A percentile compares a stretch with the other conserved stretches of the same genome.
phyloP scores from a whole-genome alignment of 192 early-diverging fungal species.

The Entrophospora sp. region DNA sequence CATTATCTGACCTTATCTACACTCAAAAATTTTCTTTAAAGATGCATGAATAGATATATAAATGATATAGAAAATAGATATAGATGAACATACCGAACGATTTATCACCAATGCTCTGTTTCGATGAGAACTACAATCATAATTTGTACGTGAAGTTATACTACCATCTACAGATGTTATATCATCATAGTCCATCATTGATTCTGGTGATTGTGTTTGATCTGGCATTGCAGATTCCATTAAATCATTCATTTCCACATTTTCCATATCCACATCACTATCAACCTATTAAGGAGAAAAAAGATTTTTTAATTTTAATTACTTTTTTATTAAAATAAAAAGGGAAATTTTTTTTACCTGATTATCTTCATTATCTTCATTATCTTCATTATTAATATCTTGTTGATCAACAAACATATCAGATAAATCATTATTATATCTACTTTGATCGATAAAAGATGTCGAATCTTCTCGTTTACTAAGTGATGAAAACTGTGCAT shows the following conservation, averaged over 20 bases:
- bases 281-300: slow-evolving; percentile 26
- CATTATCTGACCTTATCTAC: slow-evolving; percentile 42
- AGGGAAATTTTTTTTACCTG: too few species aligned
- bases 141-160: slow-evolving; percentile 43
- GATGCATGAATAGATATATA: too few species aligned
- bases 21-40: too few species aligned
- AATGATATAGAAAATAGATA: too few species aligned
- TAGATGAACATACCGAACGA: slow-evolving; percentile 38
- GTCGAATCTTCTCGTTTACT: slow-evolving; percentile 42
- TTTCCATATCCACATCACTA: slow-evolving; percentile 48
- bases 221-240: neutral
- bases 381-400: slow-evolving; percentile 26
- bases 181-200: slow-evolving; percentile 31
- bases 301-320: neutral
- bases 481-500: slow-evolving; percentile 66
- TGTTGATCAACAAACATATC: neutral
- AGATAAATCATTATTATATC: neutral
- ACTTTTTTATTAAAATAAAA: too few species aligned
- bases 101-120: slow-evolving; percentile 59
- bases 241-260: slow-evolving; percentile 47
- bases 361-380: neutral
- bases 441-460: too few species aligned
- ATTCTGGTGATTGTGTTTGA: neutral
- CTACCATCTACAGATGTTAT: slow-evolving; percentile 45
- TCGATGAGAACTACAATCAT: slow-evolving; percentile 33